These are phyloP conservation scores for Verticillium nonalfalfae DNA, from an alignment of 2,329 filamentous ascomycete species.

Conservation along the genomic window DNA sequence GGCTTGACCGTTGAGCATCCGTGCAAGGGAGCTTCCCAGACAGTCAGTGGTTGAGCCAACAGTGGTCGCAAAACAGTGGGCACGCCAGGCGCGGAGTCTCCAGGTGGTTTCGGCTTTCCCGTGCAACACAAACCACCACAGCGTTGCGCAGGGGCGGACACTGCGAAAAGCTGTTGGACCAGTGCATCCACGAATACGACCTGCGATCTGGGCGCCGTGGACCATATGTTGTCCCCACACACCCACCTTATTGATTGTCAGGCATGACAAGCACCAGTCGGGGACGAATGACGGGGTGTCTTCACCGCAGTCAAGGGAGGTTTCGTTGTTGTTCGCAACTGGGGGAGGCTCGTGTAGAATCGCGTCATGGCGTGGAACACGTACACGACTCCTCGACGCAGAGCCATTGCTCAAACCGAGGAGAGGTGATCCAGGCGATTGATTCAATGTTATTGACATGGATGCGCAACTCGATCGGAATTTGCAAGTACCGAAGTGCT, in stretches of 20 bases:
- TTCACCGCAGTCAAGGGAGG: background rate
- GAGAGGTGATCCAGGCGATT: background rate
- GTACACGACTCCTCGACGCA: background rate
- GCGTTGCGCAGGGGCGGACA: conserved; percentile 9
- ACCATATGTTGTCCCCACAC: background rate
- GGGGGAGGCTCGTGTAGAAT: background rate
- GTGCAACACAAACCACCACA: conserved; percentile 20
- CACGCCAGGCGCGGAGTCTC: background rate
- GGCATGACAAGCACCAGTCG: too few species aligned
- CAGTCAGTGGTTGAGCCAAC: background rate
- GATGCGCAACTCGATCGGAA: background rate
- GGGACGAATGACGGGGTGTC: background rate
- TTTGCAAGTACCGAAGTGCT: background rate
- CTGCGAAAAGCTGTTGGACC: background rate
- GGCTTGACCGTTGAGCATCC: background rate
- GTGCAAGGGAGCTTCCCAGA: background rate
- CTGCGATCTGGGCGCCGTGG: background rate
- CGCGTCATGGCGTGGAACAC: background rate
- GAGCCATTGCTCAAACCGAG: background rate
- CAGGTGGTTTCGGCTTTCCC: background rate
- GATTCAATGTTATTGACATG: too few species aligned
- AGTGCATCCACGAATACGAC: background rate
- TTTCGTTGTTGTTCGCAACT: background rate
- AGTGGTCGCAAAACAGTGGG: background rate
- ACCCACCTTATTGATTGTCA: too few species aligned